Percentiles rank a stretch among this genome's conserved stretches.
Conservation (phyloP, 305 asterid species). For the Solanum hybrid region DNA sequence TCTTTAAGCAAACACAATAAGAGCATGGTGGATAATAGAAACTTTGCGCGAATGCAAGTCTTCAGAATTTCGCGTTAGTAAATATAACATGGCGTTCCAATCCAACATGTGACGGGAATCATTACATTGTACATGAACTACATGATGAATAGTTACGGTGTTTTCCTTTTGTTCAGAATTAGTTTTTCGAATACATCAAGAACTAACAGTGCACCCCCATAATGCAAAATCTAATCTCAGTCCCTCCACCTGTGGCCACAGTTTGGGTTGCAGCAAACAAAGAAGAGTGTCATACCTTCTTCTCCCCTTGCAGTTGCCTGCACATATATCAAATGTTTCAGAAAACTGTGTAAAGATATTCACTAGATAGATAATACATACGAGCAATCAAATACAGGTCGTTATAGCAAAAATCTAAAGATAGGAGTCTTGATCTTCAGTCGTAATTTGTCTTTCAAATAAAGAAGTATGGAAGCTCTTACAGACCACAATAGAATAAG, state of each 20-base stretch:
- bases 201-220: background rate
- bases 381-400: background rate
- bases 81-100: background rate
- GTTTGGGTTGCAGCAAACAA: constrained; percentile 86
- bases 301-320: constrained; percentile 94
- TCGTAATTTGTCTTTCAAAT: background rate
- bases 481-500: background rate
- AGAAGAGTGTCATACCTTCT: constrained; percentile 91
- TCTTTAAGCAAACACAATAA: background rate
- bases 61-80: background rate
- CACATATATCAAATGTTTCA: constrained; percentile 1
- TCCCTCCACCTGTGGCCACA: constrained; percentile 92
- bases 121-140: background rate
- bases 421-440: background rate
- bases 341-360: background rate
- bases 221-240: constrained; percentile 6
- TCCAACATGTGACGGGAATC: background rate
- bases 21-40: background rate
- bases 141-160: background rate
- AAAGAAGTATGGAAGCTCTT: background rate
- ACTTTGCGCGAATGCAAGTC: background rate
- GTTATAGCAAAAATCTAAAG: background rate
- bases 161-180: background rate
- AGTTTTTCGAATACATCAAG: background rate
- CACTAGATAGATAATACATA: background rate